Conservation (phyloP, 2,329 filamentous ascomycete genomes). For the Penicillium sclerotigenum region DNA sequence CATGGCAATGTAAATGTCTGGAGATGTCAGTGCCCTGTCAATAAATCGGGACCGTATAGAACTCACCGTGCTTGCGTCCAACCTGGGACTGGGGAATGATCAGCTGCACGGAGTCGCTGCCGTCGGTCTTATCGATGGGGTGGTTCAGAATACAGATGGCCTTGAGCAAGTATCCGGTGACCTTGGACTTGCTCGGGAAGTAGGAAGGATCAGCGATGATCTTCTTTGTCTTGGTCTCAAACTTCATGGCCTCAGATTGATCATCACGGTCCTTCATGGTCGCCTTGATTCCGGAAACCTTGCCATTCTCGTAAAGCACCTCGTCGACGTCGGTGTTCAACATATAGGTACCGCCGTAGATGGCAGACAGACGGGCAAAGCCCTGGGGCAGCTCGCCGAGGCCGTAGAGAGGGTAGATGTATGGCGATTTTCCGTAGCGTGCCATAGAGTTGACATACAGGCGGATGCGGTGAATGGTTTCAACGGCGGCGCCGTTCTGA, state of each 20-base stretch:
- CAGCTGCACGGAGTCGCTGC: conserved; percentile 85
- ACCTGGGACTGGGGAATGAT: conserved; percentile 98
- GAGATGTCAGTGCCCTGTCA: conserved; percentile 15
- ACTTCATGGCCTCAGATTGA: conserved; percentile 73
- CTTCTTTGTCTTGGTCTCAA: conserved; percentile 92
- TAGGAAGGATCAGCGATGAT: conserved; percentile 96
- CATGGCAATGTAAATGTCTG: conserved; percentile 94
- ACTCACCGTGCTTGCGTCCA: conserved; percentile 86
- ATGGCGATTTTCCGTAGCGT: conserved; percentile 95
- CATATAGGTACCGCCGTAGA: conserved; percentile 99
- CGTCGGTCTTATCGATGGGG: conserved; percentile 83
- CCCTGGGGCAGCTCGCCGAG: conserved; percentile 95
- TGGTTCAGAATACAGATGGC: conserved; percentile 98
- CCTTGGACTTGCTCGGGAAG: conserved; percentile 84
- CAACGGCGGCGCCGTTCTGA: conserved; percentile 68
- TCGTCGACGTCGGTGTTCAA: conserved; percentile 94
- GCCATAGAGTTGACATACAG: conserved; percentile 98
- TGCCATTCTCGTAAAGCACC: conserved; percentile 74
- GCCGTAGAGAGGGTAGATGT: conserved; percentile 98
- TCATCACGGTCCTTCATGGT: conserved; percentile 89
- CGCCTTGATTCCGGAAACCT: conserved; percentile 93
- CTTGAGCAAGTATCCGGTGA: conserved; percentile 86
- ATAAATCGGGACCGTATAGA: background rate
- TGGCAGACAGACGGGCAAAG: conserved; percentile 93
- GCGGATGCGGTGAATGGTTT: conserved; percentile 86